A percentile compares a stretch with the other conserved stretches of the same genome.
phyloP scores from a whole-genome alignment of 306 rosid genomes.

The Cercis canadensis region DNA sequence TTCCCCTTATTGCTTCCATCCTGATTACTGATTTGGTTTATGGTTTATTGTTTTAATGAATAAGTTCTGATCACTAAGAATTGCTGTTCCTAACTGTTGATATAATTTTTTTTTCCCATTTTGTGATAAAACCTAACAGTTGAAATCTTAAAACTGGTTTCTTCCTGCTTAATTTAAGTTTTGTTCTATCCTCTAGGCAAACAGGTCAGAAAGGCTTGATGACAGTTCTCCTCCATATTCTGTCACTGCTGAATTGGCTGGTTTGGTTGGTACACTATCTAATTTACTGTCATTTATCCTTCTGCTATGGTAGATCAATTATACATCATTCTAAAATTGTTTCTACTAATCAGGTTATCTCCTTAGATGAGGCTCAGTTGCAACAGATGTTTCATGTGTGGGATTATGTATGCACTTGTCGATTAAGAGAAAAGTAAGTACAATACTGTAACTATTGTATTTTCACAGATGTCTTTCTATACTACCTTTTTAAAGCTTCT shows the following conservation, averaged over 20 bases:
- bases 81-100: too few species aligned
- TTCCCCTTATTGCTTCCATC: too few species aligned
- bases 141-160: slow-evolving; percentile 11
- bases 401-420: slow-evolving; percentile 74
- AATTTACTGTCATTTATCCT: background rate
- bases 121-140: background rate
- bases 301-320: background rate
- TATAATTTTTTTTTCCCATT: too few species aligned
- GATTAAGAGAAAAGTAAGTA: slow-evolving; percentile 82
- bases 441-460: slow-evolving; percentile 14
- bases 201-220: slow-evolving; percentile 78
- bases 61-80: background rate
- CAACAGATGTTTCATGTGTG: slow-evolving; percentile 69
- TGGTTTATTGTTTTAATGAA: slow-evolving; percentile 21
- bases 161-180: slow-evolving; percentile 9
- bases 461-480: background rate
- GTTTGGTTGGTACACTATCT: slow-evolving; percentile 67
- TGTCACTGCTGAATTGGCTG: slow-evolving; percentile 71
- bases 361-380: slow-evolving; percentile 82
- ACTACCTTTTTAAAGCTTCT: background rate
- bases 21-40: slow-evolving; percentile 12
- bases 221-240: slow-evolving; percentile 71
- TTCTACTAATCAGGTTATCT: slow-evolving; percentile 56
- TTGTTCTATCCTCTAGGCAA: slow-evolving; percentile 61
- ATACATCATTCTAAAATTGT: slow-evolving; percentile 28